Evolutionary conservation across 352 stramenopile genomes (phyloP).

Genomic region (Pythium dissotocum): DNA sequence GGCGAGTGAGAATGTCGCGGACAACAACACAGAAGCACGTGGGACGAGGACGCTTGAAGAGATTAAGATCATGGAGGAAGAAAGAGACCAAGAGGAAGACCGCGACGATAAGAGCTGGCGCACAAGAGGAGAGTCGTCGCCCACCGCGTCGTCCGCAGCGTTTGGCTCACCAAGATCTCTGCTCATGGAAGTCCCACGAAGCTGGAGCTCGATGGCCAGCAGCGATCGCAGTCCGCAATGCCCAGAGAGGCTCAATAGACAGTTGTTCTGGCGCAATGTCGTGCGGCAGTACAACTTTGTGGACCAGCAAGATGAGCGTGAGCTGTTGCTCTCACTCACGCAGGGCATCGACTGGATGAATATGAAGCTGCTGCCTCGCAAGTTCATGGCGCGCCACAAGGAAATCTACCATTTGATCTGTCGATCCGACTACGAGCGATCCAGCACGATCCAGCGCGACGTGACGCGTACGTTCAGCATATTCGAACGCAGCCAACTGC

Average conservation of each 20-base stretch:
- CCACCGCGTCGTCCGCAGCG: conserved; percentile 10
- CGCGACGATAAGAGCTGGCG: conserved; percentile 28
- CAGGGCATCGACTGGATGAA: conserved; percentile 66
- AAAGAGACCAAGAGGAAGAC: conserved; percentile 19
- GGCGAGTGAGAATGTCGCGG: neutral
- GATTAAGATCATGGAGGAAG: conserved; percentile 5
- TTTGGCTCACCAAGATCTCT: conserved; percentile 1
- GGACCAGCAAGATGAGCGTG: conserved; percentile 54
- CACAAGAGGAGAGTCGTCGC: conserved; percentile 18
- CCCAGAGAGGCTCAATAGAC: conserved; percentile 34
- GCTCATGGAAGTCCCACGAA: neutral
- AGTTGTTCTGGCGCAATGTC: conserved; percentile 77
- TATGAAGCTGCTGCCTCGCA: conserved; percentile 42
- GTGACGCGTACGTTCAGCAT: conserved; percentile 87
- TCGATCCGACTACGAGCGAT: conserved; percentile 65
- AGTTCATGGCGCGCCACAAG: conserved; percentile 69
- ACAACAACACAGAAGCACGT: neutral
- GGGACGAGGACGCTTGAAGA: neutral
- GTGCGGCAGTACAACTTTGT: conserved; percentile 83
- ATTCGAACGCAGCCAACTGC: conserved; percentile 58
- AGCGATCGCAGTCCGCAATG: neutral
- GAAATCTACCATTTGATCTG: conserved; percentile 77
- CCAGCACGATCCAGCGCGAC: conserved; percentile 71
- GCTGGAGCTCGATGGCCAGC: neutral
- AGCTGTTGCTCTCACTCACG: conserved; percentile 64